A percentile compares a stretch with the other conserved stretches of the same genome.
Conservation (phyloP, 129 eudicot genomes). For the Rutidosis leptorrhynchoides region DNA sequence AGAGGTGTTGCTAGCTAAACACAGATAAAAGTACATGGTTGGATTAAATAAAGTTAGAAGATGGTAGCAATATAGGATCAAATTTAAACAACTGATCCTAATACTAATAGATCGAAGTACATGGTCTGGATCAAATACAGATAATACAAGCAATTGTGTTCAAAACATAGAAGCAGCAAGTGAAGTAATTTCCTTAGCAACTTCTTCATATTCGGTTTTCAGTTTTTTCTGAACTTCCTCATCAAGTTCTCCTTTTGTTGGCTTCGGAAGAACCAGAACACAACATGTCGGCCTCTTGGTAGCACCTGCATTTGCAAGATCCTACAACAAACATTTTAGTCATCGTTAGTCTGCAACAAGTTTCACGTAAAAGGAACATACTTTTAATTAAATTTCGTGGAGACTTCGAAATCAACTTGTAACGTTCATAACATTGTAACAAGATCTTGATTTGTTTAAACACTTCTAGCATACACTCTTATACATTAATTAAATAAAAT, state of each 20-base stretch:
- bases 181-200: constrained; percentile 59
- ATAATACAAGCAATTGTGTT: constrained; percentile 26
- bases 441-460: too few species aligned
- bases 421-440: too few species aligned
- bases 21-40: too few species aligned
- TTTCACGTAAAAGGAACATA: not conserved
- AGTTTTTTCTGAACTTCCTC: constrained; percentile 68
- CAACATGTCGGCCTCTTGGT: constrained; percentile 99
- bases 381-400: not conserved
- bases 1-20: too few species aligned
- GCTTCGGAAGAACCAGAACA: constrained; percentile 77
- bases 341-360: not conserved
- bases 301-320: constrained; percentile 94
- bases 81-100: constrained; percentile 12
- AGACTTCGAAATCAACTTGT: too few species aligned
- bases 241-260: constrained; percentile 73
- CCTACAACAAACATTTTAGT: constrained; percentile 45
- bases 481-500: too few species aligned
- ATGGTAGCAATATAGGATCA: too few species aligned
- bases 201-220: constrained; percentile 80
- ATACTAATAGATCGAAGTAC: constrained; percentile 11
- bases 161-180: constrained; percentile 64
- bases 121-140: not conserved
- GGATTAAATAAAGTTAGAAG: too few species aligned
- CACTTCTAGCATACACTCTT: too few species aligned